Evolutionary conservation across 495 filamentous ascomycete genomes (phyloP), one percentile per base, ranked within the genome.

Genomic region (Glonium stellatum): DNA sequence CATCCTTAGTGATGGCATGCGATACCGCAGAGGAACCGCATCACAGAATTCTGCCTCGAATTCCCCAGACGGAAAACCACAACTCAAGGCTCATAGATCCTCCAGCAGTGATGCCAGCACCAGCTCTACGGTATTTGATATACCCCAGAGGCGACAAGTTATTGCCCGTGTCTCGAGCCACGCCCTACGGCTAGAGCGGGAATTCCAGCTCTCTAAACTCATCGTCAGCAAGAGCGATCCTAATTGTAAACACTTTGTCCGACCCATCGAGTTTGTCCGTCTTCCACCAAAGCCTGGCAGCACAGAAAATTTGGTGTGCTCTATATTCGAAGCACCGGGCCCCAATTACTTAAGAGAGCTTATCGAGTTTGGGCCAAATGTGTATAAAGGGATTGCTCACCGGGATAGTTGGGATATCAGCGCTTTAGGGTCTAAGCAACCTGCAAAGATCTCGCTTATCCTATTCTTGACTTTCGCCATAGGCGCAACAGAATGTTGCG

Each of bases 401-500:
- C 25, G 82, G 8, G 35, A 59, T 46, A 19, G 15, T 22, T 67
- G 65, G 65, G 48, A 62, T 8, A 31, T 75, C 13, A 65, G 68
- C 25, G 61, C 69, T 21, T 62, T 67, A 19, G 57, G 64, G n/a
- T 67, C 67, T 10, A 70, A 72, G 48, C 46, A 77, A 70, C 4
- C 77, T 3, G 76, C 81, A 49, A 82, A 82, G 27, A 79, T 92
- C 10, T 82, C 87, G 55, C 75, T 95, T 12, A 73, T 83, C 27
- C 76, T 80, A 9, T 96, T 95, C 68, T 79, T 96, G 1, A 87
- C 92, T 65, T 95, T 96, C 69, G 90, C 90, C 13, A 85, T 95
- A 58, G 90, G 90, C 23, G 88, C 90, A 6, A 82, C 86, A 15
- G 85, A 92, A 67, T 93, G 89, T 67, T 69, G 91, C 44, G 91